These are phyloP conservation scores for Pontederia crassipes DNA, from an alignment of 176 grass and related monocot genomes.

Conservation along the genomic window DNA sequence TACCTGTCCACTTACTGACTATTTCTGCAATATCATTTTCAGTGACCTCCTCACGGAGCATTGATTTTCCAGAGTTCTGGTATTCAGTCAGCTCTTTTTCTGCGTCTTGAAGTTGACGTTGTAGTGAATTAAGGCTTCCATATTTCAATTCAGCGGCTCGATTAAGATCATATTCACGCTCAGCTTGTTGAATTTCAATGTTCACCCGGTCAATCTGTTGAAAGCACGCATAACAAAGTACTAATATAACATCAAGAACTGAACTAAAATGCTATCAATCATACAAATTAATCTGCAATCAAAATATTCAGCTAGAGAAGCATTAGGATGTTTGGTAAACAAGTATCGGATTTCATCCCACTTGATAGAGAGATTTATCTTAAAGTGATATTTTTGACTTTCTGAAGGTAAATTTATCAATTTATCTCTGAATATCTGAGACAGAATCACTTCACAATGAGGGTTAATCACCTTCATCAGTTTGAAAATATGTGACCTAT, in stretches of 20 bases:
- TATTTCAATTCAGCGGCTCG: conserved; percentile 96
- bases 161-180: conserved; percentile 96
- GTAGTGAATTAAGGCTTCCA: conserved; percentile 92
- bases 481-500: too few relatives aligned
- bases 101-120: conserved; percentile 67
- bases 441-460: too few relatives aligned
- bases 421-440: background rate
- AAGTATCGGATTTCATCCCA: too few relatives aligned
- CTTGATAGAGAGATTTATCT: too few relatives aligned
- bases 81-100: conserved; percentile 88
- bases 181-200: conserved; percentile 95
- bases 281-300: too few relatives aligned
- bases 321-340: too few relatives aligned
- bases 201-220: conserved; percentile 94
- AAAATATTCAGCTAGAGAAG: too few relatives aligned
- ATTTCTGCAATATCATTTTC: conserved; percentile 97
- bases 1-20: conserved; percentile 93
- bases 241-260: conserved; percentile 4
- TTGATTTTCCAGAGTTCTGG: conserved; percentile 92
- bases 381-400: background rate
- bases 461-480: too few relatives aligned
- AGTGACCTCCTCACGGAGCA: conserved; percentile 98
- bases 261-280: background rate
- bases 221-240: conserved; percentile 16
- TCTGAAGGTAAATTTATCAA: background rate